Evolutionary conservation across 805 yeast genomes (phyloP).

Genomic region (Wickerhamiella domercqiae): DNA sequence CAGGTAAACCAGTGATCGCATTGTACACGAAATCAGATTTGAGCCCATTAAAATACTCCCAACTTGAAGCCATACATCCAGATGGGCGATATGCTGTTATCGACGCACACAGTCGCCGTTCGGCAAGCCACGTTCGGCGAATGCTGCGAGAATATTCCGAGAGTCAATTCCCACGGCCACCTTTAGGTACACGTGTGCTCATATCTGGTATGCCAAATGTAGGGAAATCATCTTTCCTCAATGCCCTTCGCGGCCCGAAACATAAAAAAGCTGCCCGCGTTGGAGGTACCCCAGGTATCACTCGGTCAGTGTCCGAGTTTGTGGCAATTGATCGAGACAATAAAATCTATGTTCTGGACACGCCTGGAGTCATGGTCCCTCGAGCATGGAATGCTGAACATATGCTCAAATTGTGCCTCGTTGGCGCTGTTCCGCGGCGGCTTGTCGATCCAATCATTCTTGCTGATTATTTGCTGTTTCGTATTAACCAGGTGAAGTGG

Average conservation of each 20-base stretch:
- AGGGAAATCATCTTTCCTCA: constrained; percentile 85
- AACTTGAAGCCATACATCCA: constrained; percentile 37
- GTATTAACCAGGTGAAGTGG: constrained; percentile 50
- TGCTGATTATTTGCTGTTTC: constrained; percentile 68
- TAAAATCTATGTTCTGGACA: constrained; percentile 59
- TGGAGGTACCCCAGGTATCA: constrained; percentile 84
- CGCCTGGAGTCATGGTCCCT: constrained; percentile 88
- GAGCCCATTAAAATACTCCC: constrained; percentile 29
- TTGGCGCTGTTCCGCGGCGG: constrained; percentile 57
- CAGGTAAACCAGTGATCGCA: constrained; percentile 39
- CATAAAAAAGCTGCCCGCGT: constrained; percentile 58
- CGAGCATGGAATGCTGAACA: constrained; percentile 46
- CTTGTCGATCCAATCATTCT: constrained; percentile 71
- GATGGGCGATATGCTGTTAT: constrained; percentile 32
- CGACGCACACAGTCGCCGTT: constrained; percentile 39
- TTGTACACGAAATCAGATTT: constrained; percentile 67
- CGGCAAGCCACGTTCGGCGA: constrained; percentile 37
- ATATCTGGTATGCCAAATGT: constrained; percentile 94
- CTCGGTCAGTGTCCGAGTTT: constrained; percentile 60
- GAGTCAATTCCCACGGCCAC: constrained; percentile 46
- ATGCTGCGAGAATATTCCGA: constrained; percentile 29
- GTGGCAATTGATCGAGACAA: constrained; percentile 47
- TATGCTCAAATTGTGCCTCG: constrained; percentile 58
- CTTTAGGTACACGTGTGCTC: constrained; percentile 62
- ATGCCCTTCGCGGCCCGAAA: constrained; percentile 39